phyloP scores from a whole-genome alignment of 2,329 filamentous ascomycete species.

The Berkeleyomyces basicola region DNA sequence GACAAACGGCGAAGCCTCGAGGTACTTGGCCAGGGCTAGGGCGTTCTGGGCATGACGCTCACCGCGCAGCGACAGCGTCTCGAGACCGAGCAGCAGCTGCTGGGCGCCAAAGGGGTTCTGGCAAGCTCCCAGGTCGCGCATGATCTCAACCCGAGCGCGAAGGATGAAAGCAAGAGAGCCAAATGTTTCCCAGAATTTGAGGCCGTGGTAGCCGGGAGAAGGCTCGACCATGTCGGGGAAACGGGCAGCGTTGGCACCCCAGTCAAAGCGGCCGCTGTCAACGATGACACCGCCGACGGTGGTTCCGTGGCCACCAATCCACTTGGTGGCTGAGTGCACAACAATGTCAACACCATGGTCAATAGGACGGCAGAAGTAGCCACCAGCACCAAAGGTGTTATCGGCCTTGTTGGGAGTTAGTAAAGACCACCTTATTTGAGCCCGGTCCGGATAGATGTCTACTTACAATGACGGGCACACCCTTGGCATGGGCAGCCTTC shows the following conservation, averaged over 20 bases:
- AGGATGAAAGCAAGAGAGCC: slow-evolving; percentile 69
- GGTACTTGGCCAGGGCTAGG: slow-evolving; percentile 60
- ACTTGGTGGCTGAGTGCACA: slow-evolving; percentile 88
- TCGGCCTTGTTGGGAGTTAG: slow-evolving; percentile 41
- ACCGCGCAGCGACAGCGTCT: slow-evolving; percentile 74
- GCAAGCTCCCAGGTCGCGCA: slow-evolving; percentile 68
- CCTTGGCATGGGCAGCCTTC: slow-evolving; percentile 54
- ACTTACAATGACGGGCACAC: slow-evolving; percentile 46
- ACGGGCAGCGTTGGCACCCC: slow-evolving; percentile 64
- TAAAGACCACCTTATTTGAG: too few species aligned
- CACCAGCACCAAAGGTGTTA: slow-evolving; percentile 90
- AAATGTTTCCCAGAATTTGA: slow-evolving; percentile 91
- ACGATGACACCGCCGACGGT: slow-evolving; percentile 77
- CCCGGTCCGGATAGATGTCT: neutral
- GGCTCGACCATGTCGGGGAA: slow-evolving; percentile 92
- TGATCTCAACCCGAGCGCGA: slow-evolving; percentile 72
- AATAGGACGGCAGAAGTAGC: slow-evolving; percentile 74
- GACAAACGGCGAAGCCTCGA: slow-evolving; percentile 70
- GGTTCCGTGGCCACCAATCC: slow-evolving; percentile 91
- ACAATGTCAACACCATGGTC: slow-evolving; percentile 87
- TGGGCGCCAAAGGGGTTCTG: slow-evolving; percentile 87
- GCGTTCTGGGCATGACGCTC: slow-evolving; percentile 82
- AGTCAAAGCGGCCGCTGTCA: slow-evolving; percentile 85
- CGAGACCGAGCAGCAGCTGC: slow-evolving; percentile 73
- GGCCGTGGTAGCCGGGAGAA: slow-evolving; percentile 74